These are phyloP conservation scores for Calamus simplicifolius DNA, from an alignment of 176 grass and related monocot genomes.

Conservation along the genomic window DNA sequence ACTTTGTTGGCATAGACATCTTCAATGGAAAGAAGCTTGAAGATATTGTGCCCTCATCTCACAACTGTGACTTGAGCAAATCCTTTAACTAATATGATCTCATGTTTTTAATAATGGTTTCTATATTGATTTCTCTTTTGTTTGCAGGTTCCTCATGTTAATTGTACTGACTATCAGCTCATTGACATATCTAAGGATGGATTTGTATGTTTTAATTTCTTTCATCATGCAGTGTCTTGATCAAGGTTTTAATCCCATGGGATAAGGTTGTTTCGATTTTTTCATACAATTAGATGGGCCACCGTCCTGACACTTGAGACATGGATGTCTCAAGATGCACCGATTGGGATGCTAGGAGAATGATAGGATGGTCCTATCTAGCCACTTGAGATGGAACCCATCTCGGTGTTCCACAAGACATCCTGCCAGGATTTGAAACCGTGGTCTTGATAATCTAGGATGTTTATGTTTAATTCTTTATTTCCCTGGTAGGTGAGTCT, in stretches of 20 bases:
- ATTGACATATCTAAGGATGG: conserved; percentile 99
- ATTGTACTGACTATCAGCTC: conserved; percentile 83
- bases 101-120: conserved; percentile 3
- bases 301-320: too few relatives aligned
- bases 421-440: too few relatives aligned
- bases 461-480: not conserved
- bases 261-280: too few relatives aligned
- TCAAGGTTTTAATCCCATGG: too few relatives aligned
- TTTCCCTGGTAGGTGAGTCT: conserved; percentile 62
- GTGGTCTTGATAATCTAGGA: too few relatives aligned
- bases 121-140: not conserved
- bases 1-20: conserved; percentile 90
- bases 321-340: too few relatives aligned
- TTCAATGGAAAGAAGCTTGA: conserved; percentile 96
- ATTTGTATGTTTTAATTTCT: conserved; percentile 52
- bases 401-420: too few relatives aligned
- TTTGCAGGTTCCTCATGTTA: conserved; percentile 79
- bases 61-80: conserved; percentile 80
- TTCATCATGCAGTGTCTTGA: not conserved
- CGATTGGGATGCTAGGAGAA: too few relatives aligned
- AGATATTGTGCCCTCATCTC: conserved; percentile 95
- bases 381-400: too few relatives aligned
- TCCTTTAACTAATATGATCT: not conserved
- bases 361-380: too few relatives aligned
- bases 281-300: too few relatives aligned